Percentiles rank a stretch among this genome's conserved stretches.
These are phyloP conservation scores for Phanerochaete carnosa DNA, from an alignment of 768 basidiomycete species.

Conservation along the genomic window DNA sequence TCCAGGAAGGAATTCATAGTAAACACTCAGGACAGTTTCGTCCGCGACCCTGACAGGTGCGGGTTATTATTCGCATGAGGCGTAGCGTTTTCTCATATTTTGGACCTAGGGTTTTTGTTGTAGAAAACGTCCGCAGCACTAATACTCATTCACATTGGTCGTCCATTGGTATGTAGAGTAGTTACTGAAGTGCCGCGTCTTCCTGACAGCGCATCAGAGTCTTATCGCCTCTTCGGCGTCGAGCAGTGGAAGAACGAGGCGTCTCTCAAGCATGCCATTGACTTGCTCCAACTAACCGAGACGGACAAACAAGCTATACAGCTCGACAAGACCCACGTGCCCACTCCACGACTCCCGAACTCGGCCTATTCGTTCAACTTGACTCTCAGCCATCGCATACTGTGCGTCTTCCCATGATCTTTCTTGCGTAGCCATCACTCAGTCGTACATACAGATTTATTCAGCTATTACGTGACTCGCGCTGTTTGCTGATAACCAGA, in stretches of 20 bases:
- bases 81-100: not conserved
- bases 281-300: conserved; percentile 29
- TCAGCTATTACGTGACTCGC: conserved; percentile 42
- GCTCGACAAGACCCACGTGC: conserved; percentile 30
- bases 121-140: not conserved
- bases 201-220: too few relatives aligned
- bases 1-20: not conserved
- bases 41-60: not conserved
- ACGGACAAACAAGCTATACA: conserved; percentile 35
- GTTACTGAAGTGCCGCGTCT: too few relatives aligned
- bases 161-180: not conserved
- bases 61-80: not conserved
- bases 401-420: conserved; percentile 25
- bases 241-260: conserved; percentile 7
- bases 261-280: conserved; percentile 26
- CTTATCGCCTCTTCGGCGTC: conserved; percentile 1
- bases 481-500: conserved; percentile 39
- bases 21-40: not conserved
- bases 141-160: not conserved
- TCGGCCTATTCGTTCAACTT: conserved; percentile 23
- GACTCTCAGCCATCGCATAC: conserved; percentile 24
- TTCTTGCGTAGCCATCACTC: not conserved
- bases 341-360: conserved; percentile 24
- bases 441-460: conserved; percentile 23
- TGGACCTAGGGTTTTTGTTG: not conserved